Percentiles rank a stretch among this genome's conserved stretches.
These are phyloP conservation scores for Nelumbo lutea DNA, from an alignment of 164 flowering plant genomes.

Conservation along the genomic window DNA sequence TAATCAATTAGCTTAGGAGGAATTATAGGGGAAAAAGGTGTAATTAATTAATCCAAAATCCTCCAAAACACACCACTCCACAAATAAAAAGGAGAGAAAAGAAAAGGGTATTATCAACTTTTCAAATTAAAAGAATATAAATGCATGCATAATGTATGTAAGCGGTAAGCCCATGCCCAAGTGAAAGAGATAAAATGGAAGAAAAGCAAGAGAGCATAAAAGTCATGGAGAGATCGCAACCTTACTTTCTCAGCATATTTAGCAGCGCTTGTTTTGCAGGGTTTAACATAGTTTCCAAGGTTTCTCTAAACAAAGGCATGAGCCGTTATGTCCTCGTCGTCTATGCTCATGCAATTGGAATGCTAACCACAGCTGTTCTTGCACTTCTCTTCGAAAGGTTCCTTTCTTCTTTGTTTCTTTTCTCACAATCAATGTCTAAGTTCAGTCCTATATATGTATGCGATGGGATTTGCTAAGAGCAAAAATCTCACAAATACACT, in stretches of 20 bases:
- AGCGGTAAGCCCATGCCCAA: background rate
- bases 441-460: no score
- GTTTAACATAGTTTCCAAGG: constrained; percentile 16
- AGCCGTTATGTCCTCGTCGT: constrained; percentile 19
- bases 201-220: background rate
- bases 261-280: constrained; percentile 5
- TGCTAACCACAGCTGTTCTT: constrained; percentile 9
- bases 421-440: background rate
- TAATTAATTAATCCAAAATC: no score
- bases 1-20: no score
- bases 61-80: no score
- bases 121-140: no score
- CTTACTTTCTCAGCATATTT: background rate
- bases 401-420: background rate
- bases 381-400: constrained; percentile 15
- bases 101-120: no score
- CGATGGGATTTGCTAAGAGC: no score
- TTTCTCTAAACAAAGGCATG: constrained; percentile 14
- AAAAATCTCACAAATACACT: no score
- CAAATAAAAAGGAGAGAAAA: no score
- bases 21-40: no score
- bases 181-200: background rate
- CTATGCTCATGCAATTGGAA: constrained; percentile 13
- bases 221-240: background rate
- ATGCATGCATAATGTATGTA: no score